A percentile compares a stretch with the other conserved stretches of the same genome.
Conservation (phyloP, 1,284 basidiomycete species). For the Cutaneotrichosporon dermatis region DNA sequence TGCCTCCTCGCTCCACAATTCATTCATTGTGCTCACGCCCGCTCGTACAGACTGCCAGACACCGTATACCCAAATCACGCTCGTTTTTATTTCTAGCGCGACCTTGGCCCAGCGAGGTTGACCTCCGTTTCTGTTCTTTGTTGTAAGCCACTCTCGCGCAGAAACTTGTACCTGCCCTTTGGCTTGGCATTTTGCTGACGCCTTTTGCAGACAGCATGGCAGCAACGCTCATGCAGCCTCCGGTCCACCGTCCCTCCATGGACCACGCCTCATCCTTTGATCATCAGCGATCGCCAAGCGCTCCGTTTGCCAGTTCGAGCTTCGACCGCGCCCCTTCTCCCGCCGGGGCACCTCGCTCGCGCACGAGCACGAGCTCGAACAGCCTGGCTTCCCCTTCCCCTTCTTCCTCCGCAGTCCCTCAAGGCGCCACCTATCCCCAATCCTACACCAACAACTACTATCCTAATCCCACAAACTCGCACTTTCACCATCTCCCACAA, state of each 20-base stretch:
- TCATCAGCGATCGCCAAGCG: slow-evolving; percentile 28
- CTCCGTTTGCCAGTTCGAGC: slow-evolving; percentile 20
- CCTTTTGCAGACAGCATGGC: slow-evolving; percentile 32
- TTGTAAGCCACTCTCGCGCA: background rate
- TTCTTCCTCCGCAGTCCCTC: slow-evolving; percentile 21
- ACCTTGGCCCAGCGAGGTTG: no score
- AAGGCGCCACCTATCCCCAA: slow-evolving; percentile 8
- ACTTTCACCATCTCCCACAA: slow-evolving; percentile 4
- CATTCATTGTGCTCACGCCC: no score
- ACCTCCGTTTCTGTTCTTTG: background rate
- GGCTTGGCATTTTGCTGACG: background rate
- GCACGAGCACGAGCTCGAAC: slow-evolving; percentile 18
- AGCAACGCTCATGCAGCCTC: slow-evolving; percentile 37
- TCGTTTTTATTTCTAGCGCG: background rate
- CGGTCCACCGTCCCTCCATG: slow-evolving; percentile 41
- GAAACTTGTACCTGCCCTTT: no score
- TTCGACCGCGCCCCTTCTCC: slow-evolving; percentile 29
- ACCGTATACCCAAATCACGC: background rate
- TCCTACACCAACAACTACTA: background rate
- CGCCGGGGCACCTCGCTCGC: slow-evolving; percentile 12
- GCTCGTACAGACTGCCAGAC: no score
- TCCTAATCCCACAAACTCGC: slow-evolving; percentile 2
- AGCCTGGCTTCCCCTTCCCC: slow-evolving; percentile 11
- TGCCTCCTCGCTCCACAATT: no score
- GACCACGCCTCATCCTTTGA: slow-evolving; percentile 44